phyloP scores from a whole-genome alignment of 768 basidiomycete genomes.

The Boletus vinaceobasis region DNA sequence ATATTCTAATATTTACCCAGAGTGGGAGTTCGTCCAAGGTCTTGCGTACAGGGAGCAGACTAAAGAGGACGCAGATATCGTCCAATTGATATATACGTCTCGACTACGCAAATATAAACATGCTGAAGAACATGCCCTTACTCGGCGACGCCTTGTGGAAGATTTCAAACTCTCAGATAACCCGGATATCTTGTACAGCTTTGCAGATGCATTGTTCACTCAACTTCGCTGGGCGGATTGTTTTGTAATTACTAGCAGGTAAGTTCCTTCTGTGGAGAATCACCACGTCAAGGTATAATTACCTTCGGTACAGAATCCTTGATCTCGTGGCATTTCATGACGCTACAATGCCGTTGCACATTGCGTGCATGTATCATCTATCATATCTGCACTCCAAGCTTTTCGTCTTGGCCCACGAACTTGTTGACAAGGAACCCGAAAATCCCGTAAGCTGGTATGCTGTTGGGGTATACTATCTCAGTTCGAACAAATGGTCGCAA shows the following conservation, averaged over 20 bases:
- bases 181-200: conserved; percentile 86
- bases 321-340: conserved; percentile 82
- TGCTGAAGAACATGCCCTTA: conserved; percentile 73
- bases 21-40: conserved; percentile 93
- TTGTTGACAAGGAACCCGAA: conserved; percentile 92
- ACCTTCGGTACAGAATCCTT: conserved; percentile 59
- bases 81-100: conserved; percentile 88
- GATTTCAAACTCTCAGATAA: conserved; percentile 87
- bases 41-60: conserved; percentile 81
- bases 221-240: conserved; percentile 95
- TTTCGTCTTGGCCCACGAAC: conserved; percentile 94
- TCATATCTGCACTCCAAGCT: conserved; percentile 87
- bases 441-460: conserved; percentile 97
- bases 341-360: conserved; percentile 87
- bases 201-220: conserved; percentile 86
- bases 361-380: conserved; percentile 98
- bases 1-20: conserved; percentile 39
- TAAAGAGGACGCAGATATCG: conserved; percentile 85
- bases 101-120: conserved; percentile 91
- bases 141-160: conserved; percentile 73
- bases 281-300: neutral
- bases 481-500: conserved; percentile 82
- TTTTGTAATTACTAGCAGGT: conserved; percentile 83
- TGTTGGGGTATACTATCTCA: conserved; percentile 95
- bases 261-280: conserved; percentile 1